Conservation (phyloP, 176 grass and related monocot species). For the Thinopyrum elongatum region DNA sequence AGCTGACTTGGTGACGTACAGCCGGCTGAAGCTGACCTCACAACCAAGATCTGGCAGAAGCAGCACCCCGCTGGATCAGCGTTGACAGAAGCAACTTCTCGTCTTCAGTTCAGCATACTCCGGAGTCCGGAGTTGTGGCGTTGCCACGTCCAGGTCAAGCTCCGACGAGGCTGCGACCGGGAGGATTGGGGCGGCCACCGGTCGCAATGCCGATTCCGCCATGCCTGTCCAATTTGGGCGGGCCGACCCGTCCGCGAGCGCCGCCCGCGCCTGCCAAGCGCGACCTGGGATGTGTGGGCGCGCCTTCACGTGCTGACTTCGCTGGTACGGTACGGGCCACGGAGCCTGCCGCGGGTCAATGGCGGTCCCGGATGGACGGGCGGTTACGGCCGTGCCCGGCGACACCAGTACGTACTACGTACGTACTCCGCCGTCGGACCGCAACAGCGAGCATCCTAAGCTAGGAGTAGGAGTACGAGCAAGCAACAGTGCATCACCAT, state of each 20-base stretch:
- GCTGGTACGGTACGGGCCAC: neutral
- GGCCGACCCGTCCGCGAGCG: neutral
- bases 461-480: no score
- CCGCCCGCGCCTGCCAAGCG: neutral
- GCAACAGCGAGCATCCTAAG: neutral
- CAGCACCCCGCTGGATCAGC: no score
- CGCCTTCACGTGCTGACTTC: slow-evolving; percentile 24
- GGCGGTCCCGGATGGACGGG: neutral
- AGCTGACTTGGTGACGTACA: no score
- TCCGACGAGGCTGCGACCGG: neutral
- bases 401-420: neutral
- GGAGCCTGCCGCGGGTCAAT: neutral
- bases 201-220: neutral
- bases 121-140: no score
- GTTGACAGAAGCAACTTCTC: no score
- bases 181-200: neutral
- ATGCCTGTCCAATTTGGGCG: neutral
- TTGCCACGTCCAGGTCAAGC: no score
- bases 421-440: neutral
- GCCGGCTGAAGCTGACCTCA: no score
- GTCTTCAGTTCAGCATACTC: no score
- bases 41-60: no score
- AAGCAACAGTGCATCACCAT: no score
- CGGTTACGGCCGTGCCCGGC: neutral
- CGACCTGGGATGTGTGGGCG: neutral